Percentiles rank a stretch among this genome's conserved stretches.
phyloP scores from a whole-genome alignment of 139 green algal genomes.

The Closterium sp. region DNA sequence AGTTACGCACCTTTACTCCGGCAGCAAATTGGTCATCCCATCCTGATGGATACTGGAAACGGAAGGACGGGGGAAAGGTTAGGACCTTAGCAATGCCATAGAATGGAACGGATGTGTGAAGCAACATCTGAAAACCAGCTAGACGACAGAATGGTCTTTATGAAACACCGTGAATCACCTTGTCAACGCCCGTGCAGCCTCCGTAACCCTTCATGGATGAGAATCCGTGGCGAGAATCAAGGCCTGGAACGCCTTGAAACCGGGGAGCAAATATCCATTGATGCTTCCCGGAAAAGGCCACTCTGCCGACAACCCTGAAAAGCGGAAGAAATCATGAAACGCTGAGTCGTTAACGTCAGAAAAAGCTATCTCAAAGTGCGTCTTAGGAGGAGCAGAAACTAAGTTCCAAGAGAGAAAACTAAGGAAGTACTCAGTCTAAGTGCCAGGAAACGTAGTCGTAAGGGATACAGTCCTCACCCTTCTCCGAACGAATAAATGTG shows the following conservation, averaged over 20 bases:
- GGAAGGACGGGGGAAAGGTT: no score
- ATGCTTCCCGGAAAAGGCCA: background rate
- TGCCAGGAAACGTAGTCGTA: background rate
- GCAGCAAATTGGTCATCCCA: background rate
- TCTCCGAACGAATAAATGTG: background rate
- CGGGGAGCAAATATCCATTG: background rate
- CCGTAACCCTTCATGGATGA: background rate
- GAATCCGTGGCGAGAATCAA: background rate
- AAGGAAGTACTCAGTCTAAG: background rate
- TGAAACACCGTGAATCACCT: background rate
- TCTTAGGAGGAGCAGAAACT: background rate
- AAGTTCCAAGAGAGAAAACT: background rate
- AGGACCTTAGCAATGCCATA: no score
- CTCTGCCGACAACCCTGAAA: background rate
- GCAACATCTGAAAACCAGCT: no score
- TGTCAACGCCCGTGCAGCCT: background rate
- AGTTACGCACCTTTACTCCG: background rate
- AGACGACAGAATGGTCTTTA: no score
- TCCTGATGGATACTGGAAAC: background rate
- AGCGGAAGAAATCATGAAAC: background rate
- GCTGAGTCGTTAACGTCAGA: background rate
- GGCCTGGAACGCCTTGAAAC: background rate
- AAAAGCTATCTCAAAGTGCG: no score
- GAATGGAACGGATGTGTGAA: no score
- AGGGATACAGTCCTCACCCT: background rate